Evolutionary conservation across 495 filamentous ascomycete genomes (phyloP).

Genomic region (Neurospora cerealis): DNA sequence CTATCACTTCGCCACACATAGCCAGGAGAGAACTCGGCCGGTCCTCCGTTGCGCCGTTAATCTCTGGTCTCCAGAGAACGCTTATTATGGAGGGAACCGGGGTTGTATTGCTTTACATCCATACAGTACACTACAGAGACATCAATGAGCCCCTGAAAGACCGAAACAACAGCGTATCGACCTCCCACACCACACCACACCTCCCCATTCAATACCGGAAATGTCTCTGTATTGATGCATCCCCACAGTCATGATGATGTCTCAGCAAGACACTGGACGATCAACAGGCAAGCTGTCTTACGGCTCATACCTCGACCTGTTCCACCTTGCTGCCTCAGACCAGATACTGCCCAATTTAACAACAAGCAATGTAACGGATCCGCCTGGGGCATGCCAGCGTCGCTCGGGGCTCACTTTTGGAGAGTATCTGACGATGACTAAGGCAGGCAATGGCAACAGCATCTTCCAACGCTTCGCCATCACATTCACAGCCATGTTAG

Average conservation of each 20-base stretch:
- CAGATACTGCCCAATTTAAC: neutral
- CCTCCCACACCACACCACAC: neutral
- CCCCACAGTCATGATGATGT: neutral
- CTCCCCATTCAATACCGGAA: neutral
- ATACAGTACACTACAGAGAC: neutral
- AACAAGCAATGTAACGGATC: neutral
- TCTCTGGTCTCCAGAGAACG: neutral
- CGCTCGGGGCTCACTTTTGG: neutral
- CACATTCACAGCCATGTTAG: neutral
- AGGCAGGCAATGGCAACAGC: neutral
- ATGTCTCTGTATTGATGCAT: neutral
- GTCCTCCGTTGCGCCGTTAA: neutral
- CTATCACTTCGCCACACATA: neutral
- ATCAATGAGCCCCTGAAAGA: neutral
- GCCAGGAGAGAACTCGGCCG: neutral
- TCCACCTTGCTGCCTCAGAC: neutral
- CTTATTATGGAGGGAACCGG: neutral
- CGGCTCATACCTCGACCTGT: neutral
- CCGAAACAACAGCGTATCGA: neutral
- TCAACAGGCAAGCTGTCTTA: neutral
- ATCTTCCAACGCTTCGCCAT: neutral
- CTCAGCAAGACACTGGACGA: neutral
- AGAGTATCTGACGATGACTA: neutral
- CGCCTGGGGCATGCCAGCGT: neutral
- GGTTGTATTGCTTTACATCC: neutral